Evolutionary conservation across 371 early-diverging fungal species (phyloP), one percentile per base, ranked within the genome.

Genomic region (Dichotomocladium elegans): DNA sequence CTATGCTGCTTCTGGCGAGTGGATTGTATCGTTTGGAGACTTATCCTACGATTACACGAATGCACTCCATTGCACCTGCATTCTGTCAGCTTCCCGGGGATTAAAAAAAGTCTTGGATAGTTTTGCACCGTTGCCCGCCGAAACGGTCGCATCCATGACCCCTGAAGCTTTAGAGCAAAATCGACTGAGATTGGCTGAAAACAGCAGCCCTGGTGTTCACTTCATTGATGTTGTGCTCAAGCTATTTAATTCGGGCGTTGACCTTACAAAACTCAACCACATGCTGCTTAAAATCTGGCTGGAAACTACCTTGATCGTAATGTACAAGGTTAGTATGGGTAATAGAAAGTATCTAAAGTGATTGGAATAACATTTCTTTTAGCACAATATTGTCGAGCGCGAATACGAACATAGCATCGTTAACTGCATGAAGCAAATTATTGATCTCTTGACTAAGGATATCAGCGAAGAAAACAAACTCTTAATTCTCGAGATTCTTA

Each of bases 391-490:
- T 41, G 33, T 74, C 4, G 75, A 76, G 3, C 53, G 63, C 12
- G 57, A 68, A 57, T 66, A 61, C 34, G 74, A 64, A 29, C 63
- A 74, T 11, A 61, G 53, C 14, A 64, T 80, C 31, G 73, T 76
- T 8, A 64, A 44, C 12, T 66, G 77, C 12, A 76, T 78, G 72
- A 75, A 73, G 30, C 70, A 68, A 47, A 64, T 74, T 8, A 76
- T 73, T 24, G 81, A 77, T 30, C 41, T 70, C 0, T 46, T 70
- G 17, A 66, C 60, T 0, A 69, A 72, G 30, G 77, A 81, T 17
- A 68, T 77, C n/a, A 70, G 81, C 17, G 82, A 83, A 49, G 84
- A 83, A 63, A 83, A 79, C 52, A 81, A 77, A 22, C 51, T 81
- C 11, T 45, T 83, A 29, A 76, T 79, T 4, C 58, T 83, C 3